A percentile compares a stretch with the other conserved stretches of the same genome.
These are phyloP conservation scores for Xylaria sp. DNA, from an alignment of 2,329 filamentous ascomycete genomes.

Conservation along the genomic window DNA sequence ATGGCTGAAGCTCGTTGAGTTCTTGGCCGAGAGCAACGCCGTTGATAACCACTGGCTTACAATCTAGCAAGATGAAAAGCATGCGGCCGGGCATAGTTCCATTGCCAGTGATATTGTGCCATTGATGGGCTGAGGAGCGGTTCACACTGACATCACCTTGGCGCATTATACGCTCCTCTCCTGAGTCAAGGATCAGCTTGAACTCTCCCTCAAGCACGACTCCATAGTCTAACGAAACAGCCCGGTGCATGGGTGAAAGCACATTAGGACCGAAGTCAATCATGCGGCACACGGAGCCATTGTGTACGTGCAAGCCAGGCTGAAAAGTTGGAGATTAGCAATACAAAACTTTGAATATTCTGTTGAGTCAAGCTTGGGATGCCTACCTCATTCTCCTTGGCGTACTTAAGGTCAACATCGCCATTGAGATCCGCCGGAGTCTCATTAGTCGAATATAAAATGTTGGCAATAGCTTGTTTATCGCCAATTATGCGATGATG, in stretches of 20 bases:
- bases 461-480: slow-evolving; percentile 45
- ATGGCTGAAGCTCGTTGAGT: slow-evolving; percentile 4
- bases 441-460: slow-evolving; percentile 46
- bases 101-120: slow-evolving; percentile 35
- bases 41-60: slow-evolving; percentile 3
- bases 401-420: slow-evolving; percentile 40
- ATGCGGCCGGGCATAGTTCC: slow-evolving; percentile 35
- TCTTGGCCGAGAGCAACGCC: background rate
- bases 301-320: slow-evolving; percentile 13
- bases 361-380: background rate
- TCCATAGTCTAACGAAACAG: slow-evolving; percentile 36
- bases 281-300: slow-evolving; percentile 38
- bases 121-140: slow-evolving; percentile 30
- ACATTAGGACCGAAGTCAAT: slow-evolving; percentile 39
- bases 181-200: slow-evolving; percentile 38
- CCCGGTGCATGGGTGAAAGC: slow-evolving; percentile 36
- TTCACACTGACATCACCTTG: slow-evolving; percentile 38
- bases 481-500: slow-evolving; percentile 44
- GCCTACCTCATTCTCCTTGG: slow-evolving; percentile 33
- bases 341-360: background rate
- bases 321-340: background rate
- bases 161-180: slow-evolving; percentile 38
- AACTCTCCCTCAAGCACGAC: slow-evolving; percentile 41
- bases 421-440: slow-evolving; percentile 43
- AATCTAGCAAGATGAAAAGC: slow-evolving; percentile 31